Conservation (phyloP, 208 protist species). For the Acanthamoeba lugdunensis region DNA sequence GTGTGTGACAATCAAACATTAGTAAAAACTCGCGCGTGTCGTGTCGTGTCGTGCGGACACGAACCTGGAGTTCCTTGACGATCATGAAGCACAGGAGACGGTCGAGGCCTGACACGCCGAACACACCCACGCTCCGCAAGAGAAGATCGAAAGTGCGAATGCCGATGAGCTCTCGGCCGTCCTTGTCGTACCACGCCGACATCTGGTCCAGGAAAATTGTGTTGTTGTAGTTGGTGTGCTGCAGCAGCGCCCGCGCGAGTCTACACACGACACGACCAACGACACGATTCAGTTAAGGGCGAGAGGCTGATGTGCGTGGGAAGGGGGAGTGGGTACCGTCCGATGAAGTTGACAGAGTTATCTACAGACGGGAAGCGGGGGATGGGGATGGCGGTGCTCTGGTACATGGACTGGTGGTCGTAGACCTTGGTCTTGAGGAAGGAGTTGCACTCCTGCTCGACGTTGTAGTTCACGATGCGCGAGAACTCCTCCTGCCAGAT, state of each 20-base stretch:
- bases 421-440: conserved; percentile 94
- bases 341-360: conserved; percentile 89
- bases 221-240: conserved; percentile 88
- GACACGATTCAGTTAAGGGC: no score
- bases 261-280: neutral
- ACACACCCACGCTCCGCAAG: conserved; percentile 88
- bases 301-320: neutral
- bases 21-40: neutral
- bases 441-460: conserved; percentile 96
- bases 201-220: conserved; percentile 90
- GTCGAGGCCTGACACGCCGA: conserved; percentile 87
- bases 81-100: conserved; percentile 92
- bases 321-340: conserved; percentile 80
- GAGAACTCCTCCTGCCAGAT: conserved; percentile 97
- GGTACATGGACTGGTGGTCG: conserved; percentile 88
- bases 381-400: conserved; percentile 94
- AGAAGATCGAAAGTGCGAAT: conserved; percentile 91
- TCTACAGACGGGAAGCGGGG: conserved; percentile 89
- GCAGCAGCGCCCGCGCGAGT: conserved; percentile 91
- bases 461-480: conserved; percentile 95
- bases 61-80: conserved; percentile 90
- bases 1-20: neutral
- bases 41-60: no score
- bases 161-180: conserved; percentile 88
- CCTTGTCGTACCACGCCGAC: conserved; percentile 90